These are phyloP conservation scores for Glycine soja DNA, from an alignment of 306 rosid species.

Conservation along the genomic window DNA sequence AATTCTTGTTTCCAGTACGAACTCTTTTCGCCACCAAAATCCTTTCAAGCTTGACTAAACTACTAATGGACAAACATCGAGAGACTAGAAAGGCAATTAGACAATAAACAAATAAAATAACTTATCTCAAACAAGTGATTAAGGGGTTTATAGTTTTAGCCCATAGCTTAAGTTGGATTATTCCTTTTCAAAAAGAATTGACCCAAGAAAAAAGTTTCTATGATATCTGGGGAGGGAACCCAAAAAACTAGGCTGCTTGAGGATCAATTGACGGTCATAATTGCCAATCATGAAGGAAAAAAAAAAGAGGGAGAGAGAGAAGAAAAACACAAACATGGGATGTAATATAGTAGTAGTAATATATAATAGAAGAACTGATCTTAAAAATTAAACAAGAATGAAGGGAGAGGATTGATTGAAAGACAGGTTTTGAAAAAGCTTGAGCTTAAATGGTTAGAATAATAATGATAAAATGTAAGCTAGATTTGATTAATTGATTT, in stretches of 20 bases:
- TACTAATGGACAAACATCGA: background rate
- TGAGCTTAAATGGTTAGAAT: background rate
- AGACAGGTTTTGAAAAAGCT: too few species aligned
- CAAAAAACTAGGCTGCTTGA: background rate
- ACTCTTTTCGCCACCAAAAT: background rate
- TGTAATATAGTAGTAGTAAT: too few species aligned
- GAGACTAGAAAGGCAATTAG: background rate
- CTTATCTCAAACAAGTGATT: background rate
- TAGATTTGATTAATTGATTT: too few species aligned
- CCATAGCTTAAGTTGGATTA: slow-evolving; percentile 6
- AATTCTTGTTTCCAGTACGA: background rate
- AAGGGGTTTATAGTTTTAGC: background rate
- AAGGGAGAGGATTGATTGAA: too few species aligned
- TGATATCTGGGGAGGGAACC: background rate
- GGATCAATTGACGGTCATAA: slow-evolving; percentile 3
- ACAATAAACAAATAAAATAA: background rate
- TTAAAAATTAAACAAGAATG: too few species aligned
- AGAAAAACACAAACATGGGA: too few species aligned
- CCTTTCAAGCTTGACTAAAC: background rate
- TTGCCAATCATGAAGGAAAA: too few species aligned
- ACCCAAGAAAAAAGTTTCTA: background rate
- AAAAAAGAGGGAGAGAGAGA: too few species aligned
- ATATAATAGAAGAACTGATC: too few species aligned
- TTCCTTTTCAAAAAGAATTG: background rate
- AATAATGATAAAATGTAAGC: background rate